phyloP scores from a whole-genome alignment of 306 rosid species.

The Carpinus fangiana region DNA sequence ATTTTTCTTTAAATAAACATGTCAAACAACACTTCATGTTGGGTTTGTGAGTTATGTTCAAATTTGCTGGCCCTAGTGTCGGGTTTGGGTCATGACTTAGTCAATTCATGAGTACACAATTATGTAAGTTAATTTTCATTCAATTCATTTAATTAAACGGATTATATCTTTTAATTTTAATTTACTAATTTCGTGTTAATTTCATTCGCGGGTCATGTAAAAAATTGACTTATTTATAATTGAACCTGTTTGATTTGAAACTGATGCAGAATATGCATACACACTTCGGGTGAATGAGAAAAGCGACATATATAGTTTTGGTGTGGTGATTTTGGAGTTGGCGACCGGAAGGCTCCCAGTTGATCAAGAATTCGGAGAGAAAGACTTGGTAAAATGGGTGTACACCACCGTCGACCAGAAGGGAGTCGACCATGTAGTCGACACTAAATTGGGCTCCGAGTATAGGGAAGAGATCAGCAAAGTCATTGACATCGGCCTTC shows the following conservation, averaged over 20 bases:
- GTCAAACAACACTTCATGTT: too few relatives aligned
- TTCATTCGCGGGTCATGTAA: too few relatives aligned
- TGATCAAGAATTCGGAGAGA: constrained; percentile 63
- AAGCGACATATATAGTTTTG: constrained; percentile 82
- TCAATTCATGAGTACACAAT: too few relatives aligned
- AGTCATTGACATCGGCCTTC: constrained; percentile 53
- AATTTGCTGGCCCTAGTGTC: too few relatives aligned
- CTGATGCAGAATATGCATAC: constrained; percentile 69
- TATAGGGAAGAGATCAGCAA: constrained; percentile 52
- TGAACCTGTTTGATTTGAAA: constrained; percentile 1
- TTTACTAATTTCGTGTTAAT: too few relatives aligned
- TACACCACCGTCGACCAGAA: constrained; percentile 40
- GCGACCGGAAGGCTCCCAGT: constrained; percentile 67
- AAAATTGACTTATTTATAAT: background rate
- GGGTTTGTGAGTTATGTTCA: too few relatives aligned
- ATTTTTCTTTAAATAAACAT: too few relatives aligned
- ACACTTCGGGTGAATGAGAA: constrained; percentile 80
- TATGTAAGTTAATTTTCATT: too few relatives aligned
- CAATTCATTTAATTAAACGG: too few relatives aligned
- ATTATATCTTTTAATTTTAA: too few relatives aligned
- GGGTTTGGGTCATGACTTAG: too few relatives aligned
- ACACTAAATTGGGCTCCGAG: constrained; percentile 39
- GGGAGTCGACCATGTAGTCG: constrained; percentile 55
- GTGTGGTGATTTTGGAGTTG: constrained; percentile 75
- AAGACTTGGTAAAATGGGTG: constrained; percentile 68